Evolutionary conservation across 1,284 basidiomycete genomes (phyloP), one percentile per base, ranked within the genome.

Genomic region (Fomes fomentarius): DNA sequence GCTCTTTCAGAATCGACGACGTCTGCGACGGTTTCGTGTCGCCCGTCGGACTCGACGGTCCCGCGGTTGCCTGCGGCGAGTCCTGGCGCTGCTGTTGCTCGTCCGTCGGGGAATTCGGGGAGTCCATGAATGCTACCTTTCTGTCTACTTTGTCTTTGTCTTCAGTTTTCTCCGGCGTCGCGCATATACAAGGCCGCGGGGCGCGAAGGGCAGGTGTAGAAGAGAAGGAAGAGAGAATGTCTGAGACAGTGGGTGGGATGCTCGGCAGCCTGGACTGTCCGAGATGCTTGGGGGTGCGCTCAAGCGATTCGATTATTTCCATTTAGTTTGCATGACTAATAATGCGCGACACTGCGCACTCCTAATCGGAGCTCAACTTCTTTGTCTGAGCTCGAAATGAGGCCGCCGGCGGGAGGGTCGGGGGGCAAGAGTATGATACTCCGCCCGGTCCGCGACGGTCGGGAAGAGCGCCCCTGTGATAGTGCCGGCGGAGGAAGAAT

Each of bases 1-100:
- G 77, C 65, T 92, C 89, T 70, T 90, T 91, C 52, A 88, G 76
- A 14, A 87, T 65, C 12, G 72, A 69, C 28, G 63, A 49, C 35
- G 59, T 58, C 48, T 54, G 47, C 24, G 69, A 62, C 39, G 69
- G 57, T 52, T 61, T 62, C 41, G 50, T 52, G 37, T 62, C 60
- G 38, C 19, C 11, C 38, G 38, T 22, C n/a, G 41, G 42, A 19
- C 46, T 24, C n/a, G 39, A 25, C 26, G 37, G 19, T 15, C 28
- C n/a, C 46, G 33, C 46, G 35, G 15, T 24, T 30, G 37, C 46
- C 17, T 28, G 37, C 2, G 47, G 47, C 7, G 47, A 40, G 17
- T 52, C 52, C 17, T 53, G 50, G 24, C 52, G 30, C 39, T 58
- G 56, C 17, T 63, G 30, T 35, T 58, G 56, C 17, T 63, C 61